Evolutionary conservation across 1,284 basidiomycete genomes (phyloP).

Genomic region (Austroboletus niveus): DNA sequence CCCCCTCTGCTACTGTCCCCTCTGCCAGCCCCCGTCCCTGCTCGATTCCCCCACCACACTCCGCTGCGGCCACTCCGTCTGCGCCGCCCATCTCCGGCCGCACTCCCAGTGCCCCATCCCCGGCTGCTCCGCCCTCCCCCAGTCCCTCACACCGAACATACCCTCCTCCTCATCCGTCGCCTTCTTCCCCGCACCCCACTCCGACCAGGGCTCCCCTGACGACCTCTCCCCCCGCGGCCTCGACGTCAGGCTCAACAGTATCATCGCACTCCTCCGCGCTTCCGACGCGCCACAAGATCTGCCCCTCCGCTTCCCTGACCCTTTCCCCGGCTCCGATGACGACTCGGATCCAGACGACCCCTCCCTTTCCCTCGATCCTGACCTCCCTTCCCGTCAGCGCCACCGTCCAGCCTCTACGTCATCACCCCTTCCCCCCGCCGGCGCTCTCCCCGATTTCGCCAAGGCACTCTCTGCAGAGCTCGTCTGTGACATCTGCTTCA

Average conservation of each 20-base stretch:
- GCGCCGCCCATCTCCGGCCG: conserved; percentile 29
- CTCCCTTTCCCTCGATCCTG: conserved; percentile 2
- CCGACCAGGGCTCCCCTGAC: conserved; percentile 12
- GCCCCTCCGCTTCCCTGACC: conserved; percentile 13
- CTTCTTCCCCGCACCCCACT: conserved; percentile 29
- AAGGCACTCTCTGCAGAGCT: conserved; percentile 75
- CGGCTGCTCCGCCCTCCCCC: conserved; percentile 16
- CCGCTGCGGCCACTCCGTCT: conserved; percentile 57
- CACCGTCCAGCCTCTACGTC: conserved; percentile 21
- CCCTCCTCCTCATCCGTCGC: conserved; percentile 37
- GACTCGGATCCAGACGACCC: conserved; percentile 25
- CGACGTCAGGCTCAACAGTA: conserved; percentile 66
- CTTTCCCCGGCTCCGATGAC: conserved; percentile 24
- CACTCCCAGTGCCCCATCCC: conserved; percentile 24
- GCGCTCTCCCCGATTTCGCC: conserved; percentile 45
- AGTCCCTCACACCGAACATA: conserved; percentile 21
- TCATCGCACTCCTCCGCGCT: conserved; percentile 47
- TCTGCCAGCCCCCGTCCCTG: conserved; percentile 36
- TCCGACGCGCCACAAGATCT: conserved; percentile 19
- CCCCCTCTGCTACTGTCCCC: conserved; percentile 39
- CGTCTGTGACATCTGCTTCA: conserved; percentile 90
- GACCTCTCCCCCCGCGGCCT: conserved; percentile 18
- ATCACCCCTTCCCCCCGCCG: conserved; percentile 7
- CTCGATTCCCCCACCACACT: conserved; percentile 50
- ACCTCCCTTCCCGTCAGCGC: conserved; percentile 9